Conservation (phyloP, 169 alveolate species). For the Cyclospora cayetanensis region DNA sequence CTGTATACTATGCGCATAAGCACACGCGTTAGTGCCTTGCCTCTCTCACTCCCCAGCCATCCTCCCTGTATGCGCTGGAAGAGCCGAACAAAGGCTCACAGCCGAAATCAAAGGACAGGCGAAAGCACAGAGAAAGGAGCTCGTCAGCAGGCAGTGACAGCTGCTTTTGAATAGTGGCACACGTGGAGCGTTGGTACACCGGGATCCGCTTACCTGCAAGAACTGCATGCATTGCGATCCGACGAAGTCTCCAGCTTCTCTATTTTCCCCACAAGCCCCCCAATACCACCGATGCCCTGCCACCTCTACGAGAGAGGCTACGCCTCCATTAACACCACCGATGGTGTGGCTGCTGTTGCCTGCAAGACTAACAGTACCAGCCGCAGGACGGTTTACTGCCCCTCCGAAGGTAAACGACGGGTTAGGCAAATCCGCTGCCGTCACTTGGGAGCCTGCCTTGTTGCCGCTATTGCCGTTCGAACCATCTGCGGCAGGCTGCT, state of each 20-base stretch:
- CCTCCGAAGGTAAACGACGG: neutral
- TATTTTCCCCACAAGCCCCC: constrained; percentile 7
- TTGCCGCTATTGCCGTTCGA: neutral
- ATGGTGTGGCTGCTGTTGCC: neutral
- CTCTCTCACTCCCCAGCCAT: too few relatives aligned
- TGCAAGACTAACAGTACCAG: neutral
- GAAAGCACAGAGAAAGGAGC: too few relatives aligned
- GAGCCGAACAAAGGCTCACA: neutral
- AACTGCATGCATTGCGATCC: constrained; percentile 64
- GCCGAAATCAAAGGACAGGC: neutral
- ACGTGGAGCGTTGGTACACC: neutral
- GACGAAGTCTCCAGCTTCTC: constrained; percentile 54
- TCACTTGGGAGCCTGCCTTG: neutral
- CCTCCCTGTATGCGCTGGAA: too few relatives aligned
- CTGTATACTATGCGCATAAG: too few relatives aligned
- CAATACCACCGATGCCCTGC: constrained; percentile 69
- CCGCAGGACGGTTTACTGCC: neutral
- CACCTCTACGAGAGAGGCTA: constrained; percentile 39
- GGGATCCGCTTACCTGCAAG: constrained; percentile 22
- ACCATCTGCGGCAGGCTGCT: neutral
- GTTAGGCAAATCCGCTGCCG: neutral
- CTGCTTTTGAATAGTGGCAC: too few relatives aligned
- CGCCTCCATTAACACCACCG: neutral
- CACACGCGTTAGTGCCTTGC: too few relatives aligned
- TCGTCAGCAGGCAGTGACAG: too few relatives aligned